A percentile compares a stretch with the other conserved stretches of the same genome.
Evolutionary conservation across 78 protist genomes (phyloP).

Genomic region (Speleostelium caveatum): DNA sequence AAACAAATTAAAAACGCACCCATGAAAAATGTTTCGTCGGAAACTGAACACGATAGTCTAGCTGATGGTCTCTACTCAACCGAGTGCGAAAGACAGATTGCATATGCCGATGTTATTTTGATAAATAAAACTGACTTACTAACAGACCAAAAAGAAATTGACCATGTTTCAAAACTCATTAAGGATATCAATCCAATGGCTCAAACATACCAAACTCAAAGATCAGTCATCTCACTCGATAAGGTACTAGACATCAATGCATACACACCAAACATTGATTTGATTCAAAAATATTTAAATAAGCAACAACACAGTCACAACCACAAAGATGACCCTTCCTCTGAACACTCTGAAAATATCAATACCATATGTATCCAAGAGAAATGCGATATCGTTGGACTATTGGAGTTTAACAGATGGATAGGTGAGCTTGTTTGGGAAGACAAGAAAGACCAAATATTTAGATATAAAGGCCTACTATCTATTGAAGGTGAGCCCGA

Average conservation of each 20-base stretch:
- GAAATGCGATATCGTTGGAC: neutral
- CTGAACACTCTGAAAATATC: conserved; percentile 19
- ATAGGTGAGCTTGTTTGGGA: conserved; percentile 56
- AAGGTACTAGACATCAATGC: conserved; percentile 45
- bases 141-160: conserved; percentile 14
- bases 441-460: conserved; percentile 30
- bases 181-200: conserved; percentile 73
- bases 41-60: neutral
- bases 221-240: conserved; percentile 32
- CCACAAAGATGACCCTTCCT: conserved; percentile 1
- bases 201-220: conserved; percentile 4
- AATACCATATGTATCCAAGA: conserved; percentile 43
- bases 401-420: conserved; percentile 44
- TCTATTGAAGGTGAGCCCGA: conserved; percentile 24
- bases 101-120: conserved; percentile 83
- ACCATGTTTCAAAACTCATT: neutral
- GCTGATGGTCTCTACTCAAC: conserved; percentile 17
- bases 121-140: conserved; percentile 84
- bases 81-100: conserved; percentile 82
- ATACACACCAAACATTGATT: conserved; percentile 43
- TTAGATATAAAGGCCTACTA: conserved; percentile 51
- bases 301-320: conserved; percentile 4
- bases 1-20: conserved; percentile 55
- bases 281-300: conserved; percentile 8
- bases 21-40: neutral